Conservation (phyloP, 2,329 filamentous ascomycete species). For the Pseudocercospora macadamiae region DNA sequence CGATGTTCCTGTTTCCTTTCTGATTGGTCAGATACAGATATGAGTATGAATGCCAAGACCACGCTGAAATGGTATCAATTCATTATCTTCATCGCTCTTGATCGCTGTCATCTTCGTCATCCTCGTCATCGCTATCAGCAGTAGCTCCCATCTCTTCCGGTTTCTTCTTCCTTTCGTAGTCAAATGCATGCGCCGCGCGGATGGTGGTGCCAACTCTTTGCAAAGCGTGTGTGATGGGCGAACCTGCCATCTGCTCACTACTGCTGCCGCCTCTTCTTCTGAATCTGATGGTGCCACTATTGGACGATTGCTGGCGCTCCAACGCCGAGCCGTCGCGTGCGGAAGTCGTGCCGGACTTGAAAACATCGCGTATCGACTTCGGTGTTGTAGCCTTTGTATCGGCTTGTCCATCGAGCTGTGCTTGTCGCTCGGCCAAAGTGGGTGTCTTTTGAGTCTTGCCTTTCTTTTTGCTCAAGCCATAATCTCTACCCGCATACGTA, state of each 20-base stretch:
- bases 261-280: slow-evolving; percentile 8
- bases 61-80: not conserved
- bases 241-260: slow-evolving; percentile 13
- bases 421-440: slow-evolving; percentile 1
- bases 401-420: not conserved
- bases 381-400: not conserved
- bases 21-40: not conserved
- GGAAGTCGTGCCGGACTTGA: not conserved
- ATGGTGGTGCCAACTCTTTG: slow-evolving; percentile 23
- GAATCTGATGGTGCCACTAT: slow-evolving; percentile 9
- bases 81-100: slow-evolving; percentile 1
- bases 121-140: slow-evolving; percentile 16
- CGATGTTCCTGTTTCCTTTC: not conserved
- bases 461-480: not conserved
- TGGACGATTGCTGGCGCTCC: slow-evolving; percentile 12
- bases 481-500: not conserved
- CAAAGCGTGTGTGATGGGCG: slow-evolving; percentile 19
- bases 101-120: slow-evolving; percentile 22
- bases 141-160: slow-evolving; percentile 10
- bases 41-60: not conserved
- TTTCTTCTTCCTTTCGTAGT: slow-evolving; percentile 20
- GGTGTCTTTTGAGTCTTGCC: not conserved
- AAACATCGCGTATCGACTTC: not conserved
- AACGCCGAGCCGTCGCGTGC: slow-evolving; percentile 10
- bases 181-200: slow-evolving; percentile 19